phyloP scores from a whole-genome alignment of 2,329 filamentous ascomycete species.

The Neospermospora avenae region DNA sequence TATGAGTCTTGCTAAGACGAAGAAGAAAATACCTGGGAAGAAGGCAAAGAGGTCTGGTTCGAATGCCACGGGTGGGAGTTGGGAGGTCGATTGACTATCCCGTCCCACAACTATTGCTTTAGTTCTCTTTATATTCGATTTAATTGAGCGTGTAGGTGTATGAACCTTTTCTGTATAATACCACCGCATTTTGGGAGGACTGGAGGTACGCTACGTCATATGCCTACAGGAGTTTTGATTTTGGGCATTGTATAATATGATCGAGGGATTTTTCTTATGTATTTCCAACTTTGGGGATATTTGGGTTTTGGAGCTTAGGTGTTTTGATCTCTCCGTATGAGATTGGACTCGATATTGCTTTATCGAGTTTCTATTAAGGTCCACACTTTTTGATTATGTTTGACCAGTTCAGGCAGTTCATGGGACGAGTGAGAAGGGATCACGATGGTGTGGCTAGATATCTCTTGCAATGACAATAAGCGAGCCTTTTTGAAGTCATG shows the following conservation, averaged over 20 bases:
- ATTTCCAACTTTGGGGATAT: background rate
- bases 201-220: background rate
- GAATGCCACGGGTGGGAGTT: slow-evolving; percentile 14
- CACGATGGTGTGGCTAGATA: background rate
- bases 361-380: background rate
- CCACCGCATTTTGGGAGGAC: slow-evolving; percentile 5
- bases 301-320: background rate
- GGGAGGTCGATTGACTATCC: slow-evolving; percentile 18
- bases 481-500: background rate
- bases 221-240: background rate
- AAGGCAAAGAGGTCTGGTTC: slow-evolving; percentile 5
- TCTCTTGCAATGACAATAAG: background rate
- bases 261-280: background rate
- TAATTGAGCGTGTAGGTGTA: background rate
- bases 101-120: background rate
- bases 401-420: background rate
- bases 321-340: background rate
- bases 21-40: background rate
- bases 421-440: background rate
- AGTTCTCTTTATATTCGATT: background rate
- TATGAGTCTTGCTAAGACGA: slow-evolving; percentile 32
- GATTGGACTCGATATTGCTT: background rate
- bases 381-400: background rate
- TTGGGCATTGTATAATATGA: background rate
- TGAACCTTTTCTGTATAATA: slow-evolving; percentile 7